Conservation (phyloP, 192 early-diverging fungal species). For the Linnemannia exigua region DNA sequence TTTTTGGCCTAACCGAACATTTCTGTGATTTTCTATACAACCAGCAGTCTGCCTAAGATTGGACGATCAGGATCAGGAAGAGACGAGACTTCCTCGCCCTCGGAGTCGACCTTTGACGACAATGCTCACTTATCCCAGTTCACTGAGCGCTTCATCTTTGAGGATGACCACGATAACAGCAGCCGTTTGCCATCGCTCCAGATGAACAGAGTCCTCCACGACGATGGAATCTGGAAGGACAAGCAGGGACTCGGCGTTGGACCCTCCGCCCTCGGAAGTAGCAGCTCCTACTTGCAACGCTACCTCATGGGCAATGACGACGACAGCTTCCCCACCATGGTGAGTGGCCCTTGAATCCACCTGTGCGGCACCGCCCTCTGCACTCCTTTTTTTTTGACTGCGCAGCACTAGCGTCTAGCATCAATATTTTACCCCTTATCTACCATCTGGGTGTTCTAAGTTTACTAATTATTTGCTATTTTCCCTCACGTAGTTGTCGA, state of each 20-base stretch:
- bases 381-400: neutral
- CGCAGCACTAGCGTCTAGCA: neutral
- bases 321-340: slow-evolving; percentile 62
- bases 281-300: slow-evolving; percentile 55
- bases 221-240: slow-evolving; percentile 53
- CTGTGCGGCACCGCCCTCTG: slow-evolving; percentile 2
- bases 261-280: slow-evolving; percentile 29
- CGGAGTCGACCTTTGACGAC: slow-evolving; percentile 49
- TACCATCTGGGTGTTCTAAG: neutral
- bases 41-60: slow-evolving; percentile 49
- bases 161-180: slow-evolving; percentile 57
- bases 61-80: slow-evolving; percentile 28
- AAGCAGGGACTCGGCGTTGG: slow-evolving; percentile 38
- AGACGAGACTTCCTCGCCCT: slow-evolving; percentile 36
- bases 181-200: slow-evolving; percentile 40
- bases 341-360: slow-evolving; percentile 17
- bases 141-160: slow-evolving; percentile 62
- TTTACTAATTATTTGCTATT: neutral
- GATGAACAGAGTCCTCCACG: slow-evolving; percentile 51
- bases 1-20: neutral
- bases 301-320: slow-evolving; percentile 60
- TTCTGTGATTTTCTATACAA: neutral
- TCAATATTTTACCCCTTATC: neutral
- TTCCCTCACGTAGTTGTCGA: slow-evolving; percentile 53
- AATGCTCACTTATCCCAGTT: slow-evolving; percentile 56